Base-by-base conservation (phyloP, 805 yeast genomes). In the Ogataea parapolymorpha region DNA sequence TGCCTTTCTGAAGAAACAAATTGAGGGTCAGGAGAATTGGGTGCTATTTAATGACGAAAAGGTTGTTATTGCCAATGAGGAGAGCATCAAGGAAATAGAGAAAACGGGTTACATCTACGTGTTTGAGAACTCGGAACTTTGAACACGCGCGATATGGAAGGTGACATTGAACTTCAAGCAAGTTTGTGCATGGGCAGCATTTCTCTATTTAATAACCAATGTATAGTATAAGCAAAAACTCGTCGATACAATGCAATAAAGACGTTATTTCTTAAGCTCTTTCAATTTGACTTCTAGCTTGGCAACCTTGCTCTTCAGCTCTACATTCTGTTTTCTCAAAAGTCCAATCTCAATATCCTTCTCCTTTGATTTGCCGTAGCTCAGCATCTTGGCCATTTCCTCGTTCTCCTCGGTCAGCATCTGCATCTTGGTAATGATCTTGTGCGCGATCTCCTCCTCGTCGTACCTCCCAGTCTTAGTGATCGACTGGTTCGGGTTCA, bases 11-110 rank as follows among this genome's bases (percentile, higher is more conserved):
- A 74, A 70, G 41, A 75, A 77, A 44, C 42, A 62, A 2, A 53
- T 68, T 6, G 65, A 66, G 2, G 72, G 68, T 2, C 59, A 53
- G 38, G 56, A 48, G 10, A 65, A 69, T 39, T 88, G 95, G 95
- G 82, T 83, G 2, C 66, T 89, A 31, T 90, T 79, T 65, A 89
- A 89, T 57, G 97, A 89, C 58, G 97, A 89, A 53, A 88, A 87
- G 61, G 95, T 89, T 3, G 91, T 84, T 7, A 54, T 68, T 9
- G 74, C 78, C 26, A 76, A 70, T 15, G 70, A 64, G 2, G 64
- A 60, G 10, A 63, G 59, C 38, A 41, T 73, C 16, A 62, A 62
- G 4, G 82, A 77, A 41, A 62, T 74, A 31, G 68, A 64, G 40
- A 62, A 58, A 11, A 68, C 66, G 41, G 80, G 77, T 2, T 77